Percentiles rank a stretch among this genome's conserved stretches.
phyloP scores from a whole-genome alignment of 2,329 filamentous ascomycete genomes.

The Botryotinia narcissicola region DNA sequence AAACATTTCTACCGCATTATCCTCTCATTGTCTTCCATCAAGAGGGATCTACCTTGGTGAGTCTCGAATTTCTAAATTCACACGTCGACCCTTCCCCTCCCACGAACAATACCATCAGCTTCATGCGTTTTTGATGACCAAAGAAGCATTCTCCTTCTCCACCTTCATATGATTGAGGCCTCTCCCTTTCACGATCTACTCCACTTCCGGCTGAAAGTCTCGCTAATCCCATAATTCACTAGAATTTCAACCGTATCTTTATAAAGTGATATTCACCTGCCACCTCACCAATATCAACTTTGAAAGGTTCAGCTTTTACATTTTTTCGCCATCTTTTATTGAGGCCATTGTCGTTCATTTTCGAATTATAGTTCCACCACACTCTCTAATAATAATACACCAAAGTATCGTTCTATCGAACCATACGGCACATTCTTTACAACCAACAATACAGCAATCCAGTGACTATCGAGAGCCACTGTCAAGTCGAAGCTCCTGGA shows the following conservation, averaged over 20 bases:
- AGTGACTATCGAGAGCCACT: slow-evolving; percentile 33
- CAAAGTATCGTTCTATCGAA: slow-evolving; percentile 30
- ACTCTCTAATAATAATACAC: slow-evolving; percentile 38
- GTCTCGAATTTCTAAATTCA: not conserved
- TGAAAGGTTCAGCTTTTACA: slow-evolving; percentile 20
- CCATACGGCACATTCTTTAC: slow-evolving; percentile 35
- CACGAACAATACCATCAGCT: slow-evolving; percentile 22
- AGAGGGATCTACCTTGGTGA: slow-evolving; percentile 29
- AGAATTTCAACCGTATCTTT: slow-evolving; percentile 13
- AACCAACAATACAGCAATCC: slow-evolving; percentile 28
- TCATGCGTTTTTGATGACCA: slow-evolving; percentile 2
- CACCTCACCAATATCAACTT: slow-evolving; percentile 26
- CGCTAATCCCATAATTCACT: slow-evolving; percentile 19
- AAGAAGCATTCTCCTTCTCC: slow-evolving; percentile 26
- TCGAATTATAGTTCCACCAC: slow-evolving; percentile 30
- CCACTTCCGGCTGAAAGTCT: slow-evolving; percentile 6
- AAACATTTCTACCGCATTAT: not conserved
- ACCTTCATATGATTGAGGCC: slow-evolving; percentile 1
- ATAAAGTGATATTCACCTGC: slow-evolving; percentile 25
- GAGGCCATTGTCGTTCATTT: slow-evolving; percentile 38
- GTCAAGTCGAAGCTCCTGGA: slow-evolving; percentile 40
- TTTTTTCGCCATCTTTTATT: slow-evolving; percentile 26
- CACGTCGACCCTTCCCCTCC: slow-evolving; percentile 14
- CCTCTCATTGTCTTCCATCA: slow-evolving; percentile 19
- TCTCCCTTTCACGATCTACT: slow-evolving; percentile 12